A percentile compares a stretch with the other conserved stretches of the same genome.
Conservation (phyloP, 805 yeast genomes). For the Metschnikowia drakensbergensis region DNA sequence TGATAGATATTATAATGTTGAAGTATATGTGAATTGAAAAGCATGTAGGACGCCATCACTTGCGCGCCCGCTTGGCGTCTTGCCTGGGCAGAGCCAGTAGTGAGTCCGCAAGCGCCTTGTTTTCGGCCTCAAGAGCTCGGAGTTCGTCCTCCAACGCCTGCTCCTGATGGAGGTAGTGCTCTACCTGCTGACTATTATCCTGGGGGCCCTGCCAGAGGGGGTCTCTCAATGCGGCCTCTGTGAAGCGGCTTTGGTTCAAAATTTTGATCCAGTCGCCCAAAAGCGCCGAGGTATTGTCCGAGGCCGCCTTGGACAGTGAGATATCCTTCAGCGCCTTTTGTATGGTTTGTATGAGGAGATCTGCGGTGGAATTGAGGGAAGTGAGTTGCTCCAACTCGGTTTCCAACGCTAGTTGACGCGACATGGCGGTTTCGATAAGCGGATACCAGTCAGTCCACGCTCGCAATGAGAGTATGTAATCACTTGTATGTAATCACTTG, state of each 20-base stretch:
- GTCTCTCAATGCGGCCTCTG: conserved; percentile 30
- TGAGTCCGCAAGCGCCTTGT: conserved; percentile 19
- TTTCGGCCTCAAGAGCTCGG: conserved; percentile 25
- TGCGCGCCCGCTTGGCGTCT: conserved; percentile 23
- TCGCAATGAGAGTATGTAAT: too few relatives aligned
- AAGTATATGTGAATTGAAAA: background rate
- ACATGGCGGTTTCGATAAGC: conserved; percentile 9
- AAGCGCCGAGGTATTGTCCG: conserved; percentile 46
- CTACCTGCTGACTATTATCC: conserved; percentile 20
- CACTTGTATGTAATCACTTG: too few relatives aligned
- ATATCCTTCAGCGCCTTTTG: conserved; percentile 28
- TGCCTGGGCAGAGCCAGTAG: conserved; percentile 25
- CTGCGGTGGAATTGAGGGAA: conserved; percentile 31
- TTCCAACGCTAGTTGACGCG: conserved; percentile 19
- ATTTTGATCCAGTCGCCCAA: conserved; percentile 60
- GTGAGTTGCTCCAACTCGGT: conserved; percentile 23
- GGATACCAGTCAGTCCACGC: background rate
- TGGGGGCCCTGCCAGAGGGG: conserved; percentile 21
- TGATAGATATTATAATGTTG: background rate
- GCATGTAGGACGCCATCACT: background rate
- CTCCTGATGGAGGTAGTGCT: conserved; percentile 19
- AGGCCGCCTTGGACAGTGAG: conserved; percentile 34
- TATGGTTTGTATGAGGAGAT: conserved; percentile 28
- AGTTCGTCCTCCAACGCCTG: conserved; percentile 25
- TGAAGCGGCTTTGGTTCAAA: conserved; percentile 57